These are phyloP conservation scores for Trametopsis cervina DNA, from an alignment of 768 basidiomycete genomes.

Conservation along the genomic window DNA sequence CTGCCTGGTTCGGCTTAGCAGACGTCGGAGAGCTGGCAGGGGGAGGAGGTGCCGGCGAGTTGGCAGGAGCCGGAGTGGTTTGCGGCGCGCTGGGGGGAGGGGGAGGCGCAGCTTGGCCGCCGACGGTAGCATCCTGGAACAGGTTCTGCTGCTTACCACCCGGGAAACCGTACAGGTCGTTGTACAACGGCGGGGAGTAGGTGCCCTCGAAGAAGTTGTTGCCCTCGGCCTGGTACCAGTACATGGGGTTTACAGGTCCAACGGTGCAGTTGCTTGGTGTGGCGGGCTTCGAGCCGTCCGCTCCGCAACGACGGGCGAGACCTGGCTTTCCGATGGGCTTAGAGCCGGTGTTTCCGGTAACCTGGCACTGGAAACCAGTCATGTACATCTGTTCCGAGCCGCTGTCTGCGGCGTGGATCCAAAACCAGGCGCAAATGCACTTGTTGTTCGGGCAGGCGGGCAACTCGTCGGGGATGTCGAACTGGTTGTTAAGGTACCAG, in stretches of 20 bases:
- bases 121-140: slow-evolving; percentile 23
- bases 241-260: slow-evolving; percentile 32
- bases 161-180: slow-evolving; percentile 30
- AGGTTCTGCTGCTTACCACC: slow-evolving; percentile 40
- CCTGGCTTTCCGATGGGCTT: slow-evolving; percentile 26
- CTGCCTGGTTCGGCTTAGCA: neutral
- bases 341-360: slow-evolving; percentile 24
- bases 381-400: slow-evolving; percentile 33
- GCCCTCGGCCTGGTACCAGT: slow-evolving; percentile 32
- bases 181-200: slow-evolving; percentile 29
- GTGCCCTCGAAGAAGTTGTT: slow-evolving; percentile 31
- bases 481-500: slow-evolving; percentile 56
- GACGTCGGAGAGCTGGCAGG: neutral
- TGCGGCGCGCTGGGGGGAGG: neutral
- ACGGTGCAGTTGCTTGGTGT: slow-evolving; percentile 30
- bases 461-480: slow-evolving; percentile 52
- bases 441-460: slow-evolving; percentile 58
- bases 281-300: slow-evolving; percentile 11
- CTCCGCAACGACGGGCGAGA: slow-evolving; percentile 26
- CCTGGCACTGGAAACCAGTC: slow-evolving; percentile 35
- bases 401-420: slow-evolving; percentile 47
- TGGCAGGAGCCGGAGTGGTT: neutral
- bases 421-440: slow-evolving; percentile 62
- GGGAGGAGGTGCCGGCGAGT: neutral
- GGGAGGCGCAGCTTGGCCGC: slow-evolving; percentile 5